Evolutionary conservation across 2,329 filamentous ascomycete genomes (phyloP).

Genomic region (Pseudophaeomoniella oleicola): DNA sequence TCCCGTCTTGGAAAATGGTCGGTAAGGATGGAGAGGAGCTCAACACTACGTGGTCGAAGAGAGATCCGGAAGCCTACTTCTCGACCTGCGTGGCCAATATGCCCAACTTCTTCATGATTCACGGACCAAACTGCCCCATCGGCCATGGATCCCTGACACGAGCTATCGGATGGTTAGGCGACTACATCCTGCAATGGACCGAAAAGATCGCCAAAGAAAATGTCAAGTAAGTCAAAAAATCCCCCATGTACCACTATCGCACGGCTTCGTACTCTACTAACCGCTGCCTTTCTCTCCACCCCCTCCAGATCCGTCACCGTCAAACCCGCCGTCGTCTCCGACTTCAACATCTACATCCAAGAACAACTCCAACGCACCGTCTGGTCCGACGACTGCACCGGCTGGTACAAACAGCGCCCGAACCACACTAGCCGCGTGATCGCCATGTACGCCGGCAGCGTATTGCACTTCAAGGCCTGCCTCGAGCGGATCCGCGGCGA

Average conservation of each 20-base stretch:
- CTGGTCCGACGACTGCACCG: conserved; percentile 14
- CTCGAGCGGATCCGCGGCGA: conserved; percentile 9
- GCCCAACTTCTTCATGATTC: conserved; percentile 20
- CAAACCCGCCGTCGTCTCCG: conserved; percentile 6
- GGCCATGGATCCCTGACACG: conserved; percentile 15
- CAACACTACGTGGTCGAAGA: conserved; percentile 13
- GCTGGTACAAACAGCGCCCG: conserved; percentile 15
- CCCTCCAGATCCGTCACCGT: neutral
- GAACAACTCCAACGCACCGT: conserved; percentile 12
- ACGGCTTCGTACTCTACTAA: neutral
- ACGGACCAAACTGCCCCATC: conserved; percentile 15
- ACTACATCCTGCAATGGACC: conserved; percentile 17
- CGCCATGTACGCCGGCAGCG: conserved; percentile 12
- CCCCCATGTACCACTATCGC: no score
- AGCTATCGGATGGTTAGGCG: conserved; percentile 10
- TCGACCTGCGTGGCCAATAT: conserved; percentile 10
- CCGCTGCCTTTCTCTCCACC: neutral
- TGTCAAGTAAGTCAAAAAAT: conserved; percentile 12
- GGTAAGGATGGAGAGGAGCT: conserved; percentile 15
- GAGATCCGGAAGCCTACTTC: conserved; percentile 15
- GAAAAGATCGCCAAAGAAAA: conserved; percentile 18
- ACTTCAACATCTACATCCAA: conserved; percentile 12
- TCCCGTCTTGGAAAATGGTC: conserved; percentile 19
- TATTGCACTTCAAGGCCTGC: conserved; percentile 12
- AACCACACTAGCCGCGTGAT: conserved; percentile 6